Base-by-base conservation (phyloP, 371 early-diverging fungal genomes). In the Mucor mucedo region DNA sequence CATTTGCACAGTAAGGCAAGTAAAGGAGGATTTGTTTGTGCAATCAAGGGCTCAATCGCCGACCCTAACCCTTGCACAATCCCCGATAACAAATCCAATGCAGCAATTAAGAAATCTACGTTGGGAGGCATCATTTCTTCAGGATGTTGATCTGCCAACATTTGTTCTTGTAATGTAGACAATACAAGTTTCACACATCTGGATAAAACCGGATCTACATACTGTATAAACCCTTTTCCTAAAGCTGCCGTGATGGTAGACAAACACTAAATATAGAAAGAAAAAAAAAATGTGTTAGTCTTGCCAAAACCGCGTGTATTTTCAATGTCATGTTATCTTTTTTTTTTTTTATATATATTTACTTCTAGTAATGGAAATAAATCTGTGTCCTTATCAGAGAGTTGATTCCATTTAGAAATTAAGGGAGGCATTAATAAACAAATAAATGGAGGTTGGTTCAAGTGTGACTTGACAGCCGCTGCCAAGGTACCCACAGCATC, bases 401-500 rank as follows among this genome's bases (percentile, higher is more conserved):
- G 73, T 16, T 72, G 65, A 55, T 90, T 78, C 95, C 95, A 98
- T 71, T 91, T 91, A 58, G 84, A 79, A 44, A 93, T 81, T 56
- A 98, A 80, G 10, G 92, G 91, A 2, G 91, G 90, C 93, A 98
- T 93, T 55, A 96, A 72, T 16, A 89, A 55, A 29, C 89, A 80
- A 42, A 95, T 89, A 66, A 72, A 91, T 48, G 86, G 77, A 41
- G 88, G 90, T 59, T 86, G 79, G 75, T 89, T 91, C 38, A 98
- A 82, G 45, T 87, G 91, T 9, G 68, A 60, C 0, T 89, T 92
- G n/a, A 95, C 96, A 11, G 93, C 82, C 68, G 93, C 95, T 1
- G 96, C 96, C 16, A 98, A 78, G 2, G 96, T 97, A 14, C 94
- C 93, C 16, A 97, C 85, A 14, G 94, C 94, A 64, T 98, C 98